Base-by-base conservation (phyloP, 2,329 filamentous ascomycete species). In the Elsinoe australis region DNA sequence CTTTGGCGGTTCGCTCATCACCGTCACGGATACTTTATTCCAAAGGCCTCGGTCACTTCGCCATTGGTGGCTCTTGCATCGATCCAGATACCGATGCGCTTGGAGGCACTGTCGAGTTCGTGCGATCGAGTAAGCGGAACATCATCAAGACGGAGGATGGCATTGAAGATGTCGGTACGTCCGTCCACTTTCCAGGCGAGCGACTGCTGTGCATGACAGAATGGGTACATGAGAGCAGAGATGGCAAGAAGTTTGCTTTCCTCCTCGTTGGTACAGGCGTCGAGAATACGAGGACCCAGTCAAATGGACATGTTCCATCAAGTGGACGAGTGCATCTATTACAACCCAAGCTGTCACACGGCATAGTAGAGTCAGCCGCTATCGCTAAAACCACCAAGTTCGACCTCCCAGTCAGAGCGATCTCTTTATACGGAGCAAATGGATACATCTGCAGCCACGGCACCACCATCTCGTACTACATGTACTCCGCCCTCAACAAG, bases 171-270 rank as follows among this genome's bases (percentile, higher is more conserved):
- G 7, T 12, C 21, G 2, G 14, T 1, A 3, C 39, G 3, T 17
- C 17, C 5, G 12, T 44, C 6, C 19, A 28, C 2, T 17, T 44
- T 32, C 2, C 64, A 1, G 74, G 75, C 1, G 80, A 84, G 53
- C 71, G 71, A 31, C 74, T 88, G 1, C 70, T 77, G 34, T 71
- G 76, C 1, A 61, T 88, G 5, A 62, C 74, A 1, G 79, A 85
- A 52, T 88, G 84, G 84, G 61, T 70, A 4, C 79, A 76, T 52
- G 38, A 35, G 17, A 57, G 58, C 2, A 55, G 56, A 38, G 52
- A 46, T 6, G 52, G 45, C 2, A 76, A 74, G 49, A 71, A 65
- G 0, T 83, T 82, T 62, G 71, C 75, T 1, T 83, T 80, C 58
- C 68, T 87, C 24, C 70, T 86, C 10, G 72, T 84, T 3, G 62